These are phyloP conservation scores for Aspergillus sp. DNA, from an alignment of 2,329 filamentous ascomycete species.

Conservation along the genomic window DNA sequence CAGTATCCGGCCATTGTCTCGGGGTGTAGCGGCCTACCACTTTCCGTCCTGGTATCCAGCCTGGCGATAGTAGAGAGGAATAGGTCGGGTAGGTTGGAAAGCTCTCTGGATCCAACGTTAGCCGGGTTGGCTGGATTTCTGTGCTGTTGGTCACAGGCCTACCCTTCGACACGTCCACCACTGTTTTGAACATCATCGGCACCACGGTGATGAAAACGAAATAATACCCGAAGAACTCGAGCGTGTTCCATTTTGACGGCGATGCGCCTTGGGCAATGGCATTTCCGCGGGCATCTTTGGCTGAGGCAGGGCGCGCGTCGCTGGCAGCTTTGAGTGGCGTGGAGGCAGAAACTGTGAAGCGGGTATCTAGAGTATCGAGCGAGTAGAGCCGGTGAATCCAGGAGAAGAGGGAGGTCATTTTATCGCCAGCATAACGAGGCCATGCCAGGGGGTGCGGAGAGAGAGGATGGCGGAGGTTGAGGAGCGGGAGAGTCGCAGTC, in stretches of 20 bases:
- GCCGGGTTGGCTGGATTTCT: background rate
- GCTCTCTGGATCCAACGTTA: conserved; percentile 46
- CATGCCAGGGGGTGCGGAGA: conserved; percentile 3
- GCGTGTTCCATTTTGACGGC: conserved; percentile 71
- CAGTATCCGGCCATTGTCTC: conserved; percentile 5
- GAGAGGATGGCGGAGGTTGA: conserved; percentile 3
- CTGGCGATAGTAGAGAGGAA: conserved; percentile 59
- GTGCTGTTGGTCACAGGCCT: conserved; percentile 29
- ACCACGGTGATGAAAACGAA: conserved; percentile 56
- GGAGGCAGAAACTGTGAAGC: conserved; percentile 61
- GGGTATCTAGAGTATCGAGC: conserved; percentile 59
- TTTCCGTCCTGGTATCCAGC: conserved; percentile 88
- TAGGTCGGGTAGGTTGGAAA: conserved; percentile 75
- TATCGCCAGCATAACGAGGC: conserved; percentile 23
- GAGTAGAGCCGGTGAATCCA: conserved; percentile 50
- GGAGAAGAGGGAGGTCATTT: conserved; percentile 37
- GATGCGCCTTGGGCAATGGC: conserved; percentile 39
- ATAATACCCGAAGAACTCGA: conserved; percentile 79
- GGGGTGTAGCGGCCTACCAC: conserved; percentile 49
- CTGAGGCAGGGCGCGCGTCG: conserved; percentile 38
- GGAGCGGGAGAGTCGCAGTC: conserved; percentile 8
- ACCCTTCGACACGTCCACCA: conserved; percentile 78
- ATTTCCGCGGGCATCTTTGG: conserved; percentile 28
- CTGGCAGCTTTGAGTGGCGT: conserved; percentile 54
- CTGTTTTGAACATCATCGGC: conserved; percentile 85